phyloP scores from a whole-genome alignment of 305 asterid species.

The Vinca major region DNA sequence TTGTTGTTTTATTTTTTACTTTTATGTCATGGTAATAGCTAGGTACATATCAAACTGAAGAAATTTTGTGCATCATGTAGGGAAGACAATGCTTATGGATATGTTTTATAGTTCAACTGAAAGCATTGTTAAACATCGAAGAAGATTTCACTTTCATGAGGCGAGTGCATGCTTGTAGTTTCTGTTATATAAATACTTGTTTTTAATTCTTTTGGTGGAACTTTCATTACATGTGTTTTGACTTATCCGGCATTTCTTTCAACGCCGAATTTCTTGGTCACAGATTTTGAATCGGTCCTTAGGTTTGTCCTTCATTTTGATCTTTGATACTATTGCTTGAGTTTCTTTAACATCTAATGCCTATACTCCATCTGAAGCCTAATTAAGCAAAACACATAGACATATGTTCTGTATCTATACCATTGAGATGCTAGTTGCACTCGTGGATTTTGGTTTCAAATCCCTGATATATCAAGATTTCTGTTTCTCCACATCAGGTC shows the following conservation, averaged over 20 bases:
- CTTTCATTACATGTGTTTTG: neutral
- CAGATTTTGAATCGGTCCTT: neutral
- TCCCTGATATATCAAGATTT: too few relatives aligned
- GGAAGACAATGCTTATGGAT: conserved; percentile 99
- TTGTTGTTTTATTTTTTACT: neutral
- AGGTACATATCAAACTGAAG: conserved; percentile 21
- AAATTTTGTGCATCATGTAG: conserved; percentile 35
- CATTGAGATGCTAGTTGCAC: neutral
- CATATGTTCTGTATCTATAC: neutral
- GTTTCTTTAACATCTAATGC: neutral
- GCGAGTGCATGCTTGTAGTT: conserved; percentile 32
- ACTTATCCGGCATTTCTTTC: too few relatives aligned
- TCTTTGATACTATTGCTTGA: neutral
- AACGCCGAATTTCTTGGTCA: neutral
- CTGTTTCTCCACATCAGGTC: too few relatives aligned
- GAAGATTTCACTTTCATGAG: conserved; percentile 96
- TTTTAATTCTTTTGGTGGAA: neutral
- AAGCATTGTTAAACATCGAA: conserved; percentile 77
- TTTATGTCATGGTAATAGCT: neutral
- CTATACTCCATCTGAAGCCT: neutral
- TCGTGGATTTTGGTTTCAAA: neutral
- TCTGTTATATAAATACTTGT: conserved; percentile 2
- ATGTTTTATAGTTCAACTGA: conserved; percentile 82
- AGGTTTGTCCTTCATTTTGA: conserved; percentile 1
- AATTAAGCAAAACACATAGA: too few relatives aligned